These are phyloP conservation scores for Suillus subalutaceus DNA, from an alignment of 768 basidiomycete genomes.

Conservation along the genomic window DNA sequence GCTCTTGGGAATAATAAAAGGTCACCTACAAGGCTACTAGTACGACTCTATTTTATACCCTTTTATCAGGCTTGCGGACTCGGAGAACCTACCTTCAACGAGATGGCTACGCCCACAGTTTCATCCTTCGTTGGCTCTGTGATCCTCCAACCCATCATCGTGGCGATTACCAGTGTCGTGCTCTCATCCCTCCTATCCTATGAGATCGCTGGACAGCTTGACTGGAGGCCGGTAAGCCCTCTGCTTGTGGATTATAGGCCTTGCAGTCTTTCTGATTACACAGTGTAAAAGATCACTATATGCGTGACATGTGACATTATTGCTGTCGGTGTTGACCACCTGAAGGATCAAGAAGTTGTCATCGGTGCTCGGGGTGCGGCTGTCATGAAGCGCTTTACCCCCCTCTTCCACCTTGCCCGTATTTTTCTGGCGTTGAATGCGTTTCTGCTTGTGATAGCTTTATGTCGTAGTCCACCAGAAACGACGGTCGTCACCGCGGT, in stretches of 20 bases:
- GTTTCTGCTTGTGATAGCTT: not conserved
- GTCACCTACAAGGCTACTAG: not conserved
- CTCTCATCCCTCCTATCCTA: not conserved
- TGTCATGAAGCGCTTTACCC: not conserved
- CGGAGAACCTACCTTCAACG: not conserved
- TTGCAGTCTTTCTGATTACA: not conserved
- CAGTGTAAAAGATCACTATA: not conserved
- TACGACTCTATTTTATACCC: not conserved
- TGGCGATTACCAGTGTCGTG: not conserved
- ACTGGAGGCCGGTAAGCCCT: not conserved
- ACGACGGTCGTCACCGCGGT: not conserved
- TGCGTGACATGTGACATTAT: not conserved
- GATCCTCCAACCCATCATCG: not conserved
- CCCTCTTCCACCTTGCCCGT: not conserved
- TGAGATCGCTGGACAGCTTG: not conserved
- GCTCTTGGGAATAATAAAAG: not conserved
- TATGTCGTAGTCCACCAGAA: not conserved
- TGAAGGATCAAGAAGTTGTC: not conserved
- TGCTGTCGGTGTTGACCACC: not conserved
- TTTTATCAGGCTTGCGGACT: not conserved
- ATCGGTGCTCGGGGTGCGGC: not conserved
- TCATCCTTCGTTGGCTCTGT: not conserved
- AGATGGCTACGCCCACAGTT: not conserved
- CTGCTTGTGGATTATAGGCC: not conserved
- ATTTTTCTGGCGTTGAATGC: not conserved